Conservation (phyloP, 495 filamentous ascomycete species). For the Achaetomiella virescens region DNA sequence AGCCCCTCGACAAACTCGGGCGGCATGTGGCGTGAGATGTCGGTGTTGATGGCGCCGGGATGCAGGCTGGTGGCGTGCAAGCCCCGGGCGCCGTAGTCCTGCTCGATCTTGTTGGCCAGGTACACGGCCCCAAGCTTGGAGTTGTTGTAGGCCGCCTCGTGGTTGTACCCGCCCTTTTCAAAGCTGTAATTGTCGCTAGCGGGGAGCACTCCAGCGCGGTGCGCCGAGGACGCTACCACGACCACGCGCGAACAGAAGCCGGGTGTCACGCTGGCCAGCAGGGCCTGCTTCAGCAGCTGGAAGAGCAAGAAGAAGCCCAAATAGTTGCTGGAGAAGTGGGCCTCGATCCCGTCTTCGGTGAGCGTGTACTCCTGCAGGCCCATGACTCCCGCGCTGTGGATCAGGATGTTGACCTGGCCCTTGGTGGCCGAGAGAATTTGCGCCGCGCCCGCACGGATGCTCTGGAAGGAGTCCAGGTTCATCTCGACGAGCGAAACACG, state of each 20-base stretch:
- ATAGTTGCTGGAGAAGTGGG: slow-evolving; percentile 47
- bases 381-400: slow-evolving; percentile 39
- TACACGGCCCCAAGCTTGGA: slow-evolving; percentile 48
- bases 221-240: slow-evolving; percentile 31
- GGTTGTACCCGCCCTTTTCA: slow-evolving; percentile 18
- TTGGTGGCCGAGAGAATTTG: slow-evolving; percentile 19
- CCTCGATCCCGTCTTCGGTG: slow-evolving; percentile 44
- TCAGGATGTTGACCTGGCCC: slow-evolving; percentile 23
- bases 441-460: slow-evolving; percentile 22
- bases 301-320: slow-evolving; percentile 49
- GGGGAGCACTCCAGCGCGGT: slow-evolving; percentile 34
- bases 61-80: slow-evolving; percentile 18
- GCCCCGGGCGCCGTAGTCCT: slow-evolving; percentile 15
- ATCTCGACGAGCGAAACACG: slow-evolving; percentile 32
- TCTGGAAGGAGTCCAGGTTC: slow-evolving; percentile 27
- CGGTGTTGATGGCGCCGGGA: slow-evolving; percentile 26
- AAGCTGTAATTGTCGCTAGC: slow-evolving; percentile 43
- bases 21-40: slow-evolving; percentile 19
- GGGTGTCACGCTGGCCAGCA: slow-evolving; percentile 33
- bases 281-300: slow-evolving; percentile 38
- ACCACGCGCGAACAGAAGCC: slow-evolving; percentile 32
- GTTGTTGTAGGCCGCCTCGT: slow-evolving; percentile 40
- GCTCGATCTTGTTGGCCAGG: slow-evolving; percentile 24
- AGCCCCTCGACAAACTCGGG: slow-evolving; percentile 6
- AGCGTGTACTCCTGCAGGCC: slow-evolving; percentile 25